Percentiles rank a stretch among this genome's conserved stretches.
Conservation (phyloP, 371 early-diverging fungal species). For the Lichtheimia hyalospora region DNA sequence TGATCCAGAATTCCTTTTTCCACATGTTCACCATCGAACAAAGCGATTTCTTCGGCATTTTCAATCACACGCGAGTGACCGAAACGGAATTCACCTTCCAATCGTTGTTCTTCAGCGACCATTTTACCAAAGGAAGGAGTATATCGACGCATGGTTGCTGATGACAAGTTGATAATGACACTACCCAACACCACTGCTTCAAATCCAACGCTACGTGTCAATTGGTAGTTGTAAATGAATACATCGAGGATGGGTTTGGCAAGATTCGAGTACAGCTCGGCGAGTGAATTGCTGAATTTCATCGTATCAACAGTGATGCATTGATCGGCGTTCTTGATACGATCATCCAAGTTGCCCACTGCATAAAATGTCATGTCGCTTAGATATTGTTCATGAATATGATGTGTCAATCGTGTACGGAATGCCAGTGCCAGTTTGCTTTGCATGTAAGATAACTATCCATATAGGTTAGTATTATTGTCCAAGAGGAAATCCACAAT, state of each 20-base stretch:
- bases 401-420: conserved; percentile 81
- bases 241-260: conserved; percentile 89
- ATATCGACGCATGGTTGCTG: conserved; percentile 70
- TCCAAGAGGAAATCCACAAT: too few species aligned
- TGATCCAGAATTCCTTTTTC: conserved; percentile 78
- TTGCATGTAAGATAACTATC: conserved; percentile 75
- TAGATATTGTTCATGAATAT: conserved; percentile 83
- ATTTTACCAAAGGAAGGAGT: conserved; percentile 90
- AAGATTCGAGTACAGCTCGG: conserved; percentile 80
- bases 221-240: conserved; percentile 83
- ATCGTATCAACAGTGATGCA: conserved; percentile 86
- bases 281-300: conserved; percentile 79
- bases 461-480: background rate
- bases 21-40: conserved; percentile 76
- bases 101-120: conserved; percentile 79
- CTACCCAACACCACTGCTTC: conserved; percentile 69
- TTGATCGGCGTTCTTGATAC: conserved; percentile 90
- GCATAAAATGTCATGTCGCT: conserved; percentile 87
- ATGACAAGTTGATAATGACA: conserved; percentile 73
- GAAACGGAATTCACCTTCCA: conserved; percentile 89
- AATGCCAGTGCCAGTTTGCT: conserved; percentile 85
- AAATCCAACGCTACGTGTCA: conserved; percentile 77
- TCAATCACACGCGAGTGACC: conserved; percentile 85
- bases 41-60: conserved; percentile 89
- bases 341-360: conserved; percentile 78